These are phyloP conservation scores for Diaporthe ilicicola DNA, from an alignment of 2,329 filamentous ascomycete species.

Conservation along the genomic window DNA sequence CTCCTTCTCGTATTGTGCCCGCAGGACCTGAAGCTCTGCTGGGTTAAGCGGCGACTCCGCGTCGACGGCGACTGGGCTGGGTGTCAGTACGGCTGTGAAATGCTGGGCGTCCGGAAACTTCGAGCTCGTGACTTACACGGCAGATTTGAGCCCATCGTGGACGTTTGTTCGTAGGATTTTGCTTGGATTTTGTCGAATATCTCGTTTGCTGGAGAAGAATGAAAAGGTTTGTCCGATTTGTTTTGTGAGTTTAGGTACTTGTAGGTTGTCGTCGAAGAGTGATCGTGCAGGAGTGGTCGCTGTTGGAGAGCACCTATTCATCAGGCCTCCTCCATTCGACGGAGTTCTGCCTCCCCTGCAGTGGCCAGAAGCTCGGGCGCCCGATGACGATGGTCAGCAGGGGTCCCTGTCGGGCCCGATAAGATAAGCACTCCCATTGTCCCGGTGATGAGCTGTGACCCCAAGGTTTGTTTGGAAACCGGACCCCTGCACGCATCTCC, in stretches of 20 bases:
- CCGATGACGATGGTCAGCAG: slow-evolving; percentile 19
- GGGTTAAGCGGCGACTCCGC: slow-evolving; percentile 96
- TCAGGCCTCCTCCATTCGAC: slow-evolving; percentile 23
- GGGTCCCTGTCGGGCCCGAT: slow-evolving; percentile 32
- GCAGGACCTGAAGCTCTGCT: slow-evolving; percentile 90
- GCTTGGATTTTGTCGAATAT: not conserved
- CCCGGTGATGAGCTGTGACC: slow-evolving; percentile 34
- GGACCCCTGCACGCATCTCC: slow-evolving; percentile 28
- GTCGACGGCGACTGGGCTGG: slow-evolving; percentile 84
- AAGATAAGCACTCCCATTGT: slow-evolving; percentile 40
- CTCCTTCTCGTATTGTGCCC: slow-evolving; percentile 96
- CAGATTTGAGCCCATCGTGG: slow-evolving; percentile 56
- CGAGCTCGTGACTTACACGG: slow-evolving; percentile 49
- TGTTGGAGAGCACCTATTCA: not conserved
- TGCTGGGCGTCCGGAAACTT: slow-evolving; percentile 25
- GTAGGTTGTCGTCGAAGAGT: slow-evolving; percentile 2
- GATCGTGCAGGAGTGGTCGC: not conserved
- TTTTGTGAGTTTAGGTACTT: not conserved
- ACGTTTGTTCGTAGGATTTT: not conserved
- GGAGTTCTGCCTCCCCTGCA: slow-evolving; percentile 19
- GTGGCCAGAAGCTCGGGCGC: slow-evolving; percentile 26
- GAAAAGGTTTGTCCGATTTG: not conserved
- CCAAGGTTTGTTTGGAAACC: slow-evolving; percentile 27
- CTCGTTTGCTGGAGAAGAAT: not conserved
- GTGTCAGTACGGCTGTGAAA: slow-evolving; percentile 15